These are phyloP conservation scores for Candida ortonii DNA, from an alignment of 805 yeast species.

Conservation along the genomic window DNA sequence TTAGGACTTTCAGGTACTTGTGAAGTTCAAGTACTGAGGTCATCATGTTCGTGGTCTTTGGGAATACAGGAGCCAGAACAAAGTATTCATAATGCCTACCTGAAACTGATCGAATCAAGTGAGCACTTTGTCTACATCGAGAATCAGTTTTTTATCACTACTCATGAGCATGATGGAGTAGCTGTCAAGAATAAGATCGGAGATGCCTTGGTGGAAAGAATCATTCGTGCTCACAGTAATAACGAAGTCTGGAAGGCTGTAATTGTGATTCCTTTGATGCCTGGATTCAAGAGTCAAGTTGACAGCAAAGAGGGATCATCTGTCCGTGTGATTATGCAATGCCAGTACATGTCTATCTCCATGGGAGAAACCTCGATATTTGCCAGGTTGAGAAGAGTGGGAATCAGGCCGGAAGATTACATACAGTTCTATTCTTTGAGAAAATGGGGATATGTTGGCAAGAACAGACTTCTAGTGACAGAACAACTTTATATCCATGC, in stretches of 20 bases:
- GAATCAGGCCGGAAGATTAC: slow-evolving; percentile 86
- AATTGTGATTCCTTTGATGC: slow-evolving; percentile 92
- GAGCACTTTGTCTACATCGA: slow-evolving; percentile 93
- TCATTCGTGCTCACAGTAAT: slow-evolving; percentile 79
- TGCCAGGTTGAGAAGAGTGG: slow-evolving; percentile 72
- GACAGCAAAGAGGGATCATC: slow-evolving; percentile 92
- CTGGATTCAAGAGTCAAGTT: slow-evolving; percentile 92
- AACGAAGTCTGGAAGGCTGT: slow-evolving; percentile 85
- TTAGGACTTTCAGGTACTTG: slow-evolving; percentile 77
- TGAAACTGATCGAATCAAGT: slow-evolving; percentile 85
- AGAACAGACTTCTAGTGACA: slow-evolving; percentile 66
- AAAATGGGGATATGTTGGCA: slow-evolving; percentile 94
- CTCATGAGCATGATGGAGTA: slow-evolving; percentile 82
- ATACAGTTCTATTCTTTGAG: slow-evolving; percentile 88
- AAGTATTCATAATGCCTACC: slow-evolving; percentile 89
- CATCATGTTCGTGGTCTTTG: slow-evolving; percentile 90
- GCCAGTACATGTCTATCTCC: slow-evolving; percentile 91
- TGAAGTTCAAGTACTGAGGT: slow-evolving; percentile 85
- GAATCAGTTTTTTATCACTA: slow-evolving; percentile 90
- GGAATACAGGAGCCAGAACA: slow-evolving; percentile 83
- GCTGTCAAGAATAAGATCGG: slow-evolving; percentile 86
- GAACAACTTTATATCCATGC: slow-evolving; percentile 95
- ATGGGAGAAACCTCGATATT: slow-evolving; percentile 87
- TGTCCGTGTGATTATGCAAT: slow-evolving; percentile 94
- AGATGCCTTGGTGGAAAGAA: slow-evolving; percentile 96